Conservation (phyloP, 805 yeast genomes). For the Komagataella ulmi region DNA sequence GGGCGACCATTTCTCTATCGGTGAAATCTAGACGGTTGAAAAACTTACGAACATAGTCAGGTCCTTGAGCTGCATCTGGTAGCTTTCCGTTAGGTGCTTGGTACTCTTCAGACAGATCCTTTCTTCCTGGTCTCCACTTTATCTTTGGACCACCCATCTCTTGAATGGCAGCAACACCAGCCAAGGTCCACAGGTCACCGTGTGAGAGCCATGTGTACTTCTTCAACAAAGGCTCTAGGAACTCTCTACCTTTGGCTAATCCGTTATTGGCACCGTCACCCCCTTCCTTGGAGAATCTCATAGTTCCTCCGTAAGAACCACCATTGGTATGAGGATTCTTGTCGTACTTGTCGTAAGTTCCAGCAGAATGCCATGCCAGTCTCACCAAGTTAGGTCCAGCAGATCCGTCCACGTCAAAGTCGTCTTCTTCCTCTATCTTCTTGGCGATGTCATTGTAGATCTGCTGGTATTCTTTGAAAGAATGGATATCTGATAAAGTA, state of each 20-base stretch:
- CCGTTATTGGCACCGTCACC: constrained; percentile 37
- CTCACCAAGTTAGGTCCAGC: constrained; percentile 33
- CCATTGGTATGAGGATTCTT: constrained; percentile 24
- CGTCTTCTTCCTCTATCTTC: constrained; percentile 39
- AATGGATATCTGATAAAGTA: constrained; percentile 12
- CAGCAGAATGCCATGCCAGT: constrained; percentile 37
- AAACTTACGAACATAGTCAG: constrained; percentile 29
- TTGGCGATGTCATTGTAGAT: constrained; percentile 65
- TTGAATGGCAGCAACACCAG: constrained; percentile 54
- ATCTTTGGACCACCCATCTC: constrained; percentile 52
- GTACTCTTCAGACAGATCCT: constrained; percentile 17
- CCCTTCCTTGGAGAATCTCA: constrained; percentile 36
- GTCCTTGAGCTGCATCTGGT: constrained; percentile 34
- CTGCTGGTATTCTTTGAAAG: constrained; percentile 42
- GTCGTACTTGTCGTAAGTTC: constrained; percentile 27
- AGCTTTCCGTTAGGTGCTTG: constrained; percentile 36
- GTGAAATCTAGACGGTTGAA: constrained; percentile 33
- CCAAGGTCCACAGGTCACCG: constrained; percentile 63
- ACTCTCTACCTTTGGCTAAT: constrained; percentile 38
- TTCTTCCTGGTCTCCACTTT: constrained; percentile 41
- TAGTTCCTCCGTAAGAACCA: constrained; percentile 41
- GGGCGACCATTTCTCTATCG: constrained; percentile 31
- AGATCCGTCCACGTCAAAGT: constrained; percentile 47
- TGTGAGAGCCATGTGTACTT: constrained; percentile 48
- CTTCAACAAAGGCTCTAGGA: constrained; percentile 38